Base-by-base conservation (phyloP, 371 early-diverging fungal genomes). In the Sporodiniella umbellata region DNA sequence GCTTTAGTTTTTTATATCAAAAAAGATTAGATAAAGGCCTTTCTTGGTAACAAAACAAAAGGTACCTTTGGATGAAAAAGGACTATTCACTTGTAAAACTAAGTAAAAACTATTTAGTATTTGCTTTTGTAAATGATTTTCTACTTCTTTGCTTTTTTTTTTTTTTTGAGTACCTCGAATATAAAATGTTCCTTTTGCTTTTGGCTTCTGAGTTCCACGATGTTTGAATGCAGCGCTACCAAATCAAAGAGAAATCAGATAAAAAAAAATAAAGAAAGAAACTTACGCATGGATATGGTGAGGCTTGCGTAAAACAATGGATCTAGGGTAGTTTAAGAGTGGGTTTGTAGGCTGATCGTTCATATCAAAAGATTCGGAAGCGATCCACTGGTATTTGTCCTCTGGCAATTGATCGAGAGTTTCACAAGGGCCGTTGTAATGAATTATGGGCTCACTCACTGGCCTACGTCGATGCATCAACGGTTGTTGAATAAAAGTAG, bases 41-140 rank as follows among this genome's bases (percentile, higher is more conserved):
- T n/a, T n/a, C n/a, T n/a, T n/a, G n/a, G n/a, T n/a, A n/a, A n/a
- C n/a, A n/a, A n/a, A n/a, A n/a, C n/a, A n/a, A 28, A 10, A 7
- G 30, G 4, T 67, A 71, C 75, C 53, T 65, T 75, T 75, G 21
- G 62, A 51, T 5, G 61, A 55, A 17, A 54, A 58, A 42, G 67
- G 60, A 33, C 56, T 59, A 4, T 60, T 66, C n/a, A 75, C 62
- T 47, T 71, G 66, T 4, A 75, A 48, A 1, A 75, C 72, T 72
- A 51, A 24, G 18, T n/a, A n/a, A n/a, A n/a, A n/a, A n/a, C n/a
- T n/a, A n/a, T n/a, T n/a, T n/a, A n/a, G n/a, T n/a, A n/a, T n/a
- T n/a, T n/a, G n/a, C 35, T 40, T 21, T 40, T 40, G 33, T 33
- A 51, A 42, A 23, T 37, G 19, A 25, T 5, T 24, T 7, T 18